Conservation (phyloP, 768 basidiomycete species). For the Boletus pseudopeckii region DNA sequence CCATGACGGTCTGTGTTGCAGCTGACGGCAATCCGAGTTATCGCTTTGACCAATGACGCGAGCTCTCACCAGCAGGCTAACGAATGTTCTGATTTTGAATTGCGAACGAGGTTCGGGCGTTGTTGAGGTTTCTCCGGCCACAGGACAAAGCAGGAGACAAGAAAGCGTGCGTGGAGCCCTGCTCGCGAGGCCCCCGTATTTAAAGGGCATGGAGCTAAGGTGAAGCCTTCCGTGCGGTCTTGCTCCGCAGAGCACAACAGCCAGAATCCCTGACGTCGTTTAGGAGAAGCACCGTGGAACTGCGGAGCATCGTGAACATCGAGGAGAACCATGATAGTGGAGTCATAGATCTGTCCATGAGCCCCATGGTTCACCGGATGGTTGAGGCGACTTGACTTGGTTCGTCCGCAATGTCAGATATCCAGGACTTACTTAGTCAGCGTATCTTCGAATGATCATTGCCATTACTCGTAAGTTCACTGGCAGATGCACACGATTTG, state of each 20-base stretch:
- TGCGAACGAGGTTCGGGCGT: constrained; percentile 29
- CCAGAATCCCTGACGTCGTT: constrained; percentile 18
- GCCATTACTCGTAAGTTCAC: not conserved
- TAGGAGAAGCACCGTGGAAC: constrained; percentile 19
- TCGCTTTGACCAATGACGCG: constrained; percentile 9
- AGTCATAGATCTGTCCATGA: constrained; percentile 8
- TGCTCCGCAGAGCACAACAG: constrained; percentile 18
- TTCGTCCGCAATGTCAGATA: not conserved
- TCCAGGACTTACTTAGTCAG: not conserved
- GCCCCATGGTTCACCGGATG: not conserved
- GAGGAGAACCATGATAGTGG: constrained; percentile 7
- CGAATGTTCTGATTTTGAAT: constrained; percentile 26
- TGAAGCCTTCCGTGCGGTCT: constrained; percentile 16
- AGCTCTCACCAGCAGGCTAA: constrained; percentile 16
- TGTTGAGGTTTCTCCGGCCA: constrained; percentile 21
- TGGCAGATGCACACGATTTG: not conserved
- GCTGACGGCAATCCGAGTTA: constrained; percentile 16
- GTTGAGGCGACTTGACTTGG: constrained; percentile 1
- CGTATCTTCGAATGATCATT: not conserved
- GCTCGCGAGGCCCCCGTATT: constrained; percentile 20
- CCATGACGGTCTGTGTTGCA: constrained; percentile 10
- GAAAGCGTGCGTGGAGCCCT: constrained; percentile 20
- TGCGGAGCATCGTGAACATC: constrained; percentile 19
- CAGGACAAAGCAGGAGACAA: constrained; percentile 22
- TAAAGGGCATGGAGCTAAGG: constrained; percentile 24